A percentile compares a stretch with the other conserved stretches of the same genome.
These are phyloP conservation scores for Pyrrhoderma noxium DNA, from an alignment of 1,284 basidiomycete species.

Conservation along the genomic window DNA sequence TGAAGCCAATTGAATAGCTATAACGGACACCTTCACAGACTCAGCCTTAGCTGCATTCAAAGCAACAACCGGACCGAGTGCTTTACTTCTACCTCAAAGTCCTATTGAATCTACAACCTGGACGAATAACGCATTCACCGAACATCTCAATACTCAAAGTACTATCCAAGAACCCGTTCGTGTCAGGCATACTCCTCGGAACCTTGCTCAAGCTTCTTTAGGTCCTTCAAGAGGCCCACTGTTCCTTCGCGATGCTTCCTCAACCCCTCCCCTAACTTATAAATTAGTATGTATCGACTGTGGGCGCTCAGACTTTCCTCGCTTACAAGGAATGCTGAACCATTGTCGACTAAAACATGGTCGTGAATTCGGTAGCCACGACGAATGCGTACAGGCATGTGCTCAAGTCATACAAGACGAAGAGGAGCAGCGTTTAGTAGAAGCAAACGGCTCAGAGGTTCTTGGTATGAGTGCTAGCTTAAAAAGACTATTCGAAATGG, in stretches of 20 bases:
- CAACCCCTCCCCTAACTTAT: conserved; percentile 31
- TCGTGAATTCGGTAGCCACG: conserved; percentile 66
- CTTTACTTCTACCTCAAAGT: background rate
- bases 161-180: background rate
- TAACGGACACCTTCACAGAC: conserved; percentile 6
- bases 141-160: conserved; percentile 1
- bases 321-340: conserved; percentile 70
- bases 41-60: conserved; percentile 10
- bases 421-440: conserved; percentile 38
- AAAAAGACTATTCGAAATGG: conserved; percentile 59
- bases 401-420: conserved; percentile 39
- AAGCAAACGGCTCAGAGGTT: conserved; percentile 48
- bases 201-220: background rate
- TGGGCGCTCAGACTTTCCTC: conserved; percentile 54
- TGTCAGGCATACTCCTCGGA: too few relatives aligned
- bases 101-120: background rate
- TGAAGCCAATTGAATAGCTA: background rate
- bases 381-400: conserved; percentile 63
- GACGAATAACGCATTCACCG: background rate
- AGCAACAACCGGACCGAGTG: conserved; percentile 6
- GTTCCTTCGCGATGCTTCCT: conserved; percentile 34
- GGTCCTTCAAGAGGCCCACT: conserved; percentile 20
- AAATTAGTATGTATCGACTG: conserved; percentile 58
- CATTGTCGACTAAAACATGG: conserved; percentile 63
- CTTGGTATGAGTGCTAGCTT: conserved; percentile 51